Evolutionary conservation across 768 basidiomycete genomes (phyloP).

Genomic region (Tulasnella sp.): DNA sequence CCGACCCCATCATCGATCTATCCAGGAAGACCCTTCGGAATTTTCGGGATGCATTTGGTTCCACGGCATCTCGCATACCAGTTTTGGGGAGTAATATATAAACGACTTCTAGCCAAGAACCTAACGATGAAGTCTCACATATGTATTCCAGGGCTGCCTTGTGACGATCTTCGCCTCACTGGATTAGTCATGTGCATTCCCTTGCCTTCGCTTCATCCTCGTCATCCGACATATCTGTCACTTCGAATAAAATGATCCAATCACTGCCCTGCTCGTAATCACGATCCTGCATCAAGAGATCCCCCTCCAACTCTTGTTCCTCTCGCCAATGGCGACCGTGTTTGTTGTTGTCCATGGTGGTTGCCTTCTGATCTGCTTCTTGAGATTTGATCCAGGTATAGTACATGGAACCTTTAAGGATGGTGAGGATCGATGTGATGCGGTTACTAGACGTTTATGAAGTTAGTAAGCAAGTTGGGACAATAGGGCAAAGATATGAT

Average conservation of each 20-base stretch:
- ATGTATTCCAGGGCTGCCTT: too few species aligned
- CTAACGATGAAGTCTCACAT: too few species aligned
- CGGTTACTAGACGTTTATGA: constrained; percentile 49
- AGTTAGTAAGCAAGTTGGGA: constrained; percentile 4
- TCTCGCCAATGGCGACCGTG: neutral
- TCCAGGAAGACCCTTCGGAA: too few species aligned
- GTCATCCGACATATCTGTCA: neutral
- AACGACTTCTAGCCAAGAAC: too few species aligned
- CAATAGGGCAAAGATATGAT: neutral
- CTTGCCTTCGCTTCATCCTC: neutral
- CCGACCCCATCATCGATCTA: too few species aligned
- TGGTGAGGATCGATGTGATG: constrained; percentile 52
- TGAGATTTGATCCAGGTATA: constrained; percentile 45
- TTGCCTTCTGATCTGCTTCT: neutral
- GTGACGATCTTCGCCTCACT: too few species aligned
- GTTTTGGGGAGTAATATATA: too few species aligned
- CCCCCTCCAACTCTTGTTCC: constrained; percentile 1
- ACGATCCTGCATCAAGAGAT: neutral
- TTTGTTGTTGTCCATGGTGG: neutral
- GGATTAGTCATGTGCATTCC: neutral
- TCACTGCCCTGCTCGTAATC: neutral
- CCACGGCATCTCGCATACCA: too few species aligned
- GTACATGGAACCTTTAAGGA: constrained; percentile 58
- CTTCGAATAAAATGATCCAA: constrained; percentile 4
- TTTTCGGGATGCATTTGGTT: too few species aligned